phyloP scores from a whole-genome alignment of 805 yeast species.

The Hanseniaspora lindneri region DNA sequence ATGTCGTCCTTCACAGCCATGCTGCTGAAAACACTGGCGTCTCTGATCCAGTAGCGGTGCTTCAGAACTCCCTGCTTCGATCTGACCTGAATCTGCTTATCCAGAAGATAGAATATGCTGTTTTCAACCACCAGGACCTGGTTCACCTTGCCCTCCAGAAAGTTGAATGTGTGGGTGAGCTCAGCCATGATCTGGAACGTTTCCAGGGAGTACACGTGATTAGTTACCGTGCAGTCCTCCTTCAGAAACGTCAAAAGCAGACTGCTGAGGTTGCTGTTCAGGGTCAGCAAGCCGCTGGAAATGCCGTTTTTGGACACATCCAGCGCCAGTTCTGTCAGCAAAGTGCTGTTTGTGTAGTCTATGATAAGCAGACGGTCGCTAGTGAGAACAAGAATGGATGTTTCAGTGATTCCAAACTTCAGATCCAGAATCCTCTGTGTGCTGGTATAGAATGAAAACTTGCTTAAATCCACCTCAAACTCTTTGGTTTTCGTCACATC shows the following conservation, averaged over 20 bases:
- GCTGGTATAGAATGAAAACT: background rate
- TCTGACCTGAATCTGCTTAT: background rate
- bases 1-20: background rate
- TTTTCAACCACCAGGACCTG: background rate
- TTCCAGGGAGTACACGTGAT: conserved; percentile 6
- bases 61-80: background rate
- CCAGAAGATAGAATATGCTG: background rate
- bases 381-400: conserved; percentile 1
- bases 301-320: background rate
- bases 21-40: background rate
- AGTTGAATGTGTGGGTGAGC: background rate
- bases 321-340: background rate
- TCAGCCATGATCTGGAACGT: background rate
- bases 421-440: conserved; percentile 1
- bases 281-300: background rate
- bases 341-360: background rate
- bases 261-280: background rate
- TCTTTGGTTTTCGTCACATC: background rate
- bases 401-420: conserved; percentile 11
- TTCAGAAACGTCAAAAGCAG: background rate
- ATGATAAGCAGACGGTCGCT: background rate
- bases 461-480: background rate
- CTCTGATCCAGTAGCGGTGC: background rate
- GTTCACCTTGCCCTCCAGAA: background rate
- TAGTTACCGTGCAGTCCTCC: background rate